Conservation (phyloP, 2,329 filamentous ascomycete genomes). For the Alternaria longipes region DNA sequence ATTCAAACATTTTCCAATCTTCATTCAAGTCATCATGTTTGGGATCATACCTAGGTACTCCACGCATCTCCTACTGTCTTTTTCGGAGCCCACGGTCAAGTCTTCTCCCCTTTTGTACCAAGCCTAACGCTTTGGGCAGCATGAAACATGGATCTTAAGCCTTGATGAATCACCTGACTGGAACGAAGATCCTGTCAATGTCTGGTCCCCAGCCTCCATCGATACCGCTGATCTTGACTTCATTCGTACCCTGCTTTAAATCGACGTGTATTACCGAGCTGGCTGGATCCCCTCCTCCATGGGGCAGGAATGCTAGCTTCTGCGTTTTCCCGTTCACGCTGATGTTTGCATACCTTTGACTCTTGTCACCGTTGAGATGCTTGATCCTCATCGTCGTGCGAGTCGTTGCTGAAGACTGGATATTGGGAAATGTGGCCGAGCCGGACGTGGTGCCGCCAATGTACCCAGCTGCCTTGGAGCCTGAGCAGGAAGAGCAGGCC, state of each 20-base stretch:
- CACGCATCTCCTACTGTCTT: not conserved
- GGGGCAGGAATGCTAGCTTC: constrained; percentile 65
- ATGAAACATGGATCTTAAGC: not conserved
- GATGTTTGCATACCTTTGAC: constrained; percentile 63
- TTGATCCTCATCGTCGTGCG: constrained; percentile 64
- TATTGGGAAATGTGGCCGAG: constrained; percentile 58
- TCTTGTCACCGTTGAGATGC: constrained; percentile 65
- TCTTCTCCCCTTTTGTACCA: not conserved
- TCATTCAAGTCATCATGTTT: not conserved
- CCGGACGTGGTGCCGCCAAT: constrained; percentile 58
- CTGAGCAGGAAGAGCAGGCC: constrained; percentile 63
- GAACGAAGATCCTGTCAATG: constrained; percentile 65
- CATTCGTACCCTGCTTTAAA: constrained; percentile 61
- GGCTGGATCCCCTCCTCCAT: constrained; percentile 56
- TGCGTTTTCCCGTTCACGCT: constrained; percentile 64
- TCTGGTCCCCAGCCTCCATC: constrained; percentile 61
- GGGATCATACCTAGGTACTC: not conserved
- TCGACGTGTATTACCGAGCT: constrained; percentile 60
- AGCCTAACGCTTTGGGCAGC: no score
- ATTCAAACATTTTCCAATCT: not conserved
- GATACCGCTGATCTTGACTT: constrained; percentile 56
- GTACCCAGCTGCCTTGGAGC: constrained; percentile 60
- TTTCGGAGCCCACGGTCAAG: not conserved
- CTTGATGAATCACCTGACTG: constrained; percentile 34
- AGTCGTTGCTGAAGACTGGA: constrained; percentile 57